Conservation (phyloP, 2,329 filamentous ascomycete genomes). For the Immersiporthe knoxdaviesiana region DNA sequence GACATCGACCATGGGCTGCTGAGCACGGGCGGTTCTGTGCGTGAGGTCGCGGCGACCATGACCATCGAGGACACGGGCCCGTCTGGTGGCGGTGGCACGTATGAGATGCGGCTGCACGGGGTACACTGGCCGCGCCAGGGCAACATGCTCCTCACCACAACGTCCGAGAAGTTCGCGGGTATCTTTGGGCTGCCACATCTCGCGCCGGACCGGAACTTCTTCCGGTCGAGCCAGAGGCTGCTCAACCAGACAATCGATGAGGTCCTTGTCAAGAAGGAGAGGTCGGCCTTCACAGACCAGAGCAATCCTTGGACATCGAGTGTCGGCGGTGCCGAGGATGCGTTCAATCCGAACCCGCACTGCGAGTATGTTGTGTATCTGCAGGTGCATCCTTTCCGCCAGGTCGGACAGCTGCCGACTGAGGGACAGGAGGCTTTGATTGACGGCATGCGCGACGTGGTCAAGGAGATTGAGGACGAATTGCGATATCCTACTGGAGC, state of each 20-base stretch:
- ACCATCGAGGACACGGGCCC: conserved; percentile 69
- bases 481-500: conserved; percentile 64
- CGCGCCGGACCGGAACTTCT: conserved; percentile 61
- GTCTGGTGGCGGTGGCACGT: conserved; percentile 66
- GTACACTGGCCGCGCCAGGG: conserved; percentile 86
- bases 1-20: conserved; percentile 38
- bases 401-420: conserved; percentile 35
- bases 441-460: conserved; percentile 43
- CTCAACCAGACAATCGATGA: conserved; percentile 74
- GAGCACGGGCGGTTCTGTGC: conserved; percentile 57
- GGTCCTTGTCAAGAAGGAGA: conserved; percentile 67
- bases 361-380: conserved; percentile 91
- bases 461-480: conserved; percentile 64
- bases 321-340: conserved; percentile 62
- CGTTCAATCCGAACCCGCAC: conserved; percentile 66
- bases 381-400: conserved; percentile 66
- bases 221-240: conserved; percentile 62
- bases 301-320: conserved; percentile 78
- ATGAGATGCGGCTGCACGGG: conserved; percentile 80
- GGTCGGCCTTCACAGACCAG: conserved; percentile 57
- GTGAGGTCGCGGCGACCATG: conserved; percentile 71
- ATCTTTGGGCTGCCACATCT: conserved; percentile 89
- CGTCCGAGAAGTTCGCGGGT: conserved; percentile 92
- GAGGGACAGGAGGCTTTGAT: conserved; percentile 40
- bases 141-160: conserved; percentile 79